Conservation (phyloP, 2,329 filamentous ascomycete genomes). For the Paracoccidioides brasiliensis region DNA sequence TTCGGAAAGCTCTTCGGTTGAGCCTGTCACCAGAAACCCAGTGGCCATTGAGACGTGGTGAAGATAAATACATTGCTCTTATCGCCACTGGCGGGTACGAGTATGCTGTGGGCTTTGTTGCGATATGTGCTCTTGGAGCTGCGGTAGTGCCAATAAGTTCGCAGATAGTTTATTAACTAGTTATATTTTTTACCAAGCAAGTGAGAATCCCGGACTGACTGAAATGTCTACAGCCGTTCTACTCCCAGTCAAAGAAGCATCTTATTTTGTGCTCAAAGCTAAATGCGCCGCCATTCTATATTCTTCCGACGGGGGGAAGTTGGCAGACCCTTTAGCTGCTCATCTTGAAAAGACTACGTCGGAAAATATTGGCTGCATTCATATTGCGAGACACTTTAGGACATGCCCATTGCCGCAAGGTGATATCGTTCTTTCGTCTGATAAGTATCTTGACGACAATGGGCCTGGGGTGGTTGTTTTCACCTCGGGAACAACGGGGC, state of each 20-base stretch:
- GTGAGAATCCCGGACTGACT: not conserved
- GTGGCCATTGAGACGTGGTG: conserved; percentile 9
- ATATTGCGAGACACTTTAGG: conserved; percentile 4
- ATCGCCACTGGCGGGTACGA: conserved; percentile 37
- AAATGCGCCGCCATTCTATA: conserved; percentile 26
- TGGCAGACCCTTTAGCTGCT: conserved; percentile 18
- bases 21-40: conserved; percentile 5
- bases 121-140: conserved; percentile 35
- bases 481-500: conserved; percentile 35
- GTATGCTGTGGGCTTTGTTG: conserved; percentile 36
- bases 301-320: conserved; percentile 18
- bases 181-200: not conserved
- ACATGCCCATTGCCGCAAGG: not conserved
- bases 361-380: not conserved
- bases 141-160: conserved; percentile 33
- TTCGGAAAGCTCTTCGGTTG: conserved; percentile 7
- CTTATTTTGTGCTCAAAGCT: conserved; percentile 34
- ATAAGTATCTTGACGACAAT: conserved; percentile 16
- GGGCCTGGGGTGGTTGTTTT: conserved; percentile 18
- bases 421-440: conserved; percentile 13
- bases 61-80: conserved; percentile 26
- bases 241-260: conserved; percentile 29
- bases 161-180: not conserved
- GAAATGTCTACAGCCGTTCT: conserved; percentile 20
- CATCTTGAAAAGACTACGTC: conserved; percentile 20